Evolutionary conservation across 139 green algal genomes (phyloP).

Genomic region (Desmodesmus armatus): DNA sequence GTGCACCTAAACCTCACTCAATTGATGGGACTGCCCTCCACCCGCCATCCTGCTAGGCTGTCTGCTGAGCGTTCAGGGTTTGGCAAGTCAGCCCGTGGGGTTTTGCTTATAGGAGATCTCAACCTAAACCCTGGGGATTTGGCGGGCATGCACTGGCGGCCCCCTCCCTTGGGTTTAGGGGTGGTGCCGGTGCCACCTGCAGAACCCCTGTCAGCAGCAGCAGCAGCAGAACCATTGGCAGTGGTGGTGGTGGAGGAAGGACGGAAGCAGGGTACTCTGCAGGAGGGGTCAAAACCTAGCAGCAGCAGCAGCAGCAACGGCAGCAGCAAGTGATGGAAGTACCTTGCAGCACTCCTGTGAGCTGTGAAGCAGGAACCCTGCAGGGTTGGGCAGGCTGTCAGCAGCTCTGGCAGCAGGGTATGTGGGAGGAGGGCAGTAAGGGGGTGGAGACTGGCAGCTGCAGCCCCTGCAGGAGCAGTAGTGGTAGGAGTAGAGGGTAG

Average conservation of each 20-base stretch:
- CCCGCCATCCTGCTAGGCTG: constrained; percentile 2
- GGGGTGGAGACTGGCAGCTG: too few species aligned
- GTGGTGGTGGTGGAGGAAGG: background rate
- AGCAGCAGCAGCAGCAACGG: too few species aligned
- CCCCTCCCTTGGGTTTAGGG: background rate
- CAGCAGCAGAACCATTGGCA: background rate
- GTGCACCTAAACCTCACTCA: constrained; percentile 30
- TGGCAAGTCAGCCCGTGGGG: background rate
- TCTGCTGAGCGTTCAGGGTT: background rate
- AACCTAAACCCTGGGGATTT: background rate
- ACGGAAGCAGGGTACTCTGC: background rate
- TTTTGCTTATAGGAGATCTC: constrained; percentile 40
- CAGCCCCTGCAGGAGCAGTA: too few species aligned
- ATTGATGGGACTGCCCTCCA: background rate
- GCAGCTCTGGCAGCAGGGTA: too few species aligned
- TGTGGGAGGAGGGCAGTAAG: too few species aligned
- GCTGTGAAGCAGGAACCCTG: too few species aligned
- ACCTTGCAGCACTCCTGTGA: too few species aligned
- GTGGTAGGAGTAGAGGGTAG: too few species aligned
- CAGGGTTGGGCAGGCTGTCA: too few species aligned
- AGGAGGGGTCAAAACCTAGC: too few species aligned
- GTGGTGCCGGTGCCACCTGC: background rate
- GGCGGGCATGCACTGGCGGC: constrained; percentile 4
- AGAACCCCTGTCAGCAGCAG: background rate
- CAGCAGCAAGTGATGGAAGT: too few species aligned